phyloP scores from a whole-genome alignment of 169 alveolate genomes.

The Theileria annulata region DNA sequence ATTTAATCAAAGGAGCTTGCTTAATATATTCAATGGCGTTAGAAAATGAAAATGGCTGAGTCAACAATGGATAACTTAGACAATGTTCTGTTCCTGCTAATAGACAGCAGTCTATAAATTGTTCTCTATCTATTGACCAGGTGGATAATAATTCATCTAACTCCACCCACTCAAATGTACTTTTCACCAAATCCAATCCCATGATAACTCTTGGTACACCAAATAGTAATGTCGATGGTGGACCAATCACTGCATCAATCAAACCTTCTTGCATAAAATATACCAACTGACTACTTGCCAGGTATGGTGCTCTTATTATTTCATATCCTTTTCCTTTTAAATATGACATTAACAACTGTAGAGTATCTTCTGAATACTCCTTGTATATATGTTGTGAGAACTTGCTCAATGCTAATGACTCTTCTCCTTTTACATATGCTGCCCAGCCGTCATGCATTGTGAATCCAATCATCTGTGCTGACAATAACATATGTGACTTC shows the following conservation, averaged over 20 bases:
- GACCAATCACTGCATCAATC: conserved; percentile 68
- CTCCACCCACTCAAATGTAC: conserved; percentile 57
- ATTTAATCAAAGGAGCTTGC: conserved; percentile 70
- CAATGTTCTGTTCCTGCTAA: conserved; percentile 80
- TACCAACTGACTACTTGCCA: conserved; percentile 72
- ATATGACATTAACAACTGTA: conserved; percentile 62
- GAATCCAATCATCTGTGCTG: conserved; percentile 50
- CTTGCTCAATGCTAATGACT: conserved; percentile 28
- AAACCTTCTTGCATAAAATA: conserved; percentile 63
- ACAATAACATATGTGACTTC: conserved; percentile 45
- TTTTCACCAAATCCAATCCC: conserved; percentile 51
- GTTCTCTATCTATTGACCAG: conserved; percentile 65
- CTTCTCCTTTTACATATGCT: conserved; percentile 39
- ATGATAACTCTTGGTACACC: conserved; percentile 66
- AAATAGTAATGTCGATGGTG: conserved; percentile 70
- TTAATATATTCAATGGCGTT: conserved; percentile 69
- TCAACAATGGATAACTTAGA: conserved; percentile 66
- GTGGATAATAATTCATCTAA: conserved; percentile 52
- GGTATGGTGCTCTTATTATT: conserved; percentile 73
- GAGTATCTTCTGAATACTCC: conserved; percentile 52
- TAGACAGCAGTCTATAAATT: conserved; percentile 70
- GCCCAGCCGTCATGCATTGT: conserved; percentile 62
- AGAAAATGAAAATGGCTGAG: conserved; percentile 70
- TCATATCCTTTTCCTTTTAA: conserved; percentile 65
- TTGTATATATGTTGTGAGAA: conserved; percentile 33